Base-by-base conservation (phyloP, 441 rosid genomes). In the Melastoma candidum region DNA sequence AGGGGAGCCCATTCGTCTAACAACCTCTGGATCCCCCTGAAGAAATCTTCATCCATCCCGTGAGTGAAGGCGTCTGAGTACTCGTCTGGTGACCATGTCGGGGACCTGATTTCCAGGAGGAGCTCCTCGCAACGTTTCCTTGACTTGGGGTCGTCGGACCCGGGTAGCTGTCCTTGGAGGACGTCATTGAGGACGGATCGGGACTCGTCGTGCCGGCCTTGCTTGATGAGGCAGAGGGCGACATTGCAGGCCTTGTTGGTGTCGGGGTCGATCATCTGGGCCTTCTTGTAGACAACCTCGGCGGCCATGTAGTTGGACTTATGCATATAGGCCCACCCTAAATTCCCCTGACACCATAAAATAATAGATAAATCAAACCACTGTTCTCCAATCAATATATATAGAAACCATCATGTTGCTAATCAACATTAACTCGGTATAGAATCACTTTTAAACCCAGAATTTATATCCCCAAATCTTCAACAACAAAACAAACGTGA, bases 321-420 rank as follows among this genome's bases (percentile, higher is more conserved):
- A 63, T 85, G 94, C 95, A 88, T 85, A 66, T 92, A 82, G 12
- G 95, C 97, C 98, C 98, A 92, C 3, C 95, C 97, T 75, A 92
- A 69, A 65, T 92, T 88, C 3, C 95, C 97, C 96, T 92, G 67
- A 32, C 8, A 32, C 6, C 5, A 32, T 1, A 32, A 2, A 32
- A 17, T 17, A 32, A 32, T 32, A 29, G 7, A 29, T 29, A 29
- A 29, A 29, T 17, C 22, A 17, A 17, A 17, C 22, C 22, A 17
- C 22, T 17, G 22, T 17, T 17, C 22, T 17, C 22, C 22, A 17
- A 17, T 17, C 22, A 29, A 29, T 29, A 29, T 4, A 32, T 32
- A 4, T 32, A 4, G 22, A 17, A 17, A 17, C 8, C 41, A 32
- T 17, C 22, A 17, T 17, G 22, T 17, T 17, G 22, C 22, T 17